Evolutionary conservation across 2,329 filamentous ascomycete genomes (phyloP), one percentile per base, ranked within the genome.

Genomic region (Fusarium sp.): DNA sequence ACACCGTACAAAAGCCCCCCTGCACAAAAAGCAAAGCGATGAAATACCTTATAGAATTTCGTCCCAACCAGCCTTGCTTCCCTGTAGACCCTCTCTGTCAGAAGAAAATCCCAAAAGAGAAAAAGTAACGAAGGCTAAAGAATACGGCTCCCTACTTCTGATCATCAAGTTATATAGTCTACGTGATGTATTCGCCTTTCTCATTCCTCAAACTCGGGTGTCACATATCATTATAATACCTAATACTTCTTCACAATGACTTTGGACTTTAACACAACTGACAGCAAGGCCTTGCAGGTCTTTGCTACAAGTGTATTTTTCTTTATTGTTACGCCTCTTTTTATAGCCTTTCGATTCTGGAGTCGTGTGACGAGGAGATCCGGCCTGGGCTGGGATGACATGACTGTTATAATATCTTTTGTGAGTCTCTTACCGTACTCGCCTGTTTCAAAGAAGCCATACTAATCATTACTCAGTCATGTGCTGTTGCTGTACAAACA

Each of bases 351-450:
- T 30, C 76, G 82, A 16, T 58, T 84, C 37, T 83, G 79, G 77
- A 80, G 80, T 51, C 78, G 82, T 18, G 62, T 82, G 26, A 77
- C 78, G 60, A 75, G 75, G 34, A 75, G 77, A 18, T 78, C 77
- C 6, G 78, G 78, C 3, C 34, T 83, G 39, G 79, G 81, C 21
- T 74, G 69, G 77, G 83, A 84, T 72, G 83, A 84, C 68, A 80
- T 75, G 69, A 82, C 79, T 1, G 81, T 84, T 31, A 61, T 83
- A 5, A 44, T 80, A 31, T 82, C 82, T 13, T 82, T 81, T 69
- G 82, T 84, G 65, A 67, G 76, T 67, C 21, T 14, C 10, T 28
- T 48, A 10, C 21, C 4, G 21, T 21, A 21, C 7, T 19, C 18
- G 3, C 4, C 11, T 14, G 25, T 7, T 11, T 31, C 12, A 8